Evolutionary conservation across 2,329 filamentous ascomycete species (phyloP), one percentile per base, ranked within the genome.

Genomic region (Dactylellina parvicollis): DNA sequence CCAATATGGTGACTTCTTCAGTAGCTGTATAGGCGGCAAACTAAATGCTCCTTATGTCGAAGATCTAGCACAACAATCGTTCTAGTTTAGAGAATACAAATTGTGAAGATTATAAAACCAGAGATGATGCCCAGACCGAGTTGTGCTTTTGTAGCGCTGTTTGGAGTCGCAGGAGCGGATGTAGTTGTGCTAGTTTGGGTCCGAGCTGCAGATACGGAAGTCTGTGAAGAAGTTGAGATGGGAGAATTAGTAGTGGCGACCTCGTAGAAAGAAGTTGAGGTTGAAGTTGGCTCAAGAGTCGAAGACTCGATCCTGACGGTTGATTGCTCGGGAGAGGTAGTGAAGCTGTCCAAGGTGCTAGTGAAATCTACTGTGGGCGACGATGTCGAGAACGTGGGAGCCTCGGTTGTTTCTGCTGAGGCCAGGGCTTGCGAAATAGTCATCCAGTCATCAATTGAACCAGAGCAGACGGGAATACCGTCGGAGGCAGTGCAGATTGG

Each of bases 401-500:
- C 20, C 2, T 47, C 49, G 7, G 46, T 65, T 3, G 69, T 66
- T 18, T 26, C 10, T 1, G 60, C 32, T 12, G 10, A 38, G 18
- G 36, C 54, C 3, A 71, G 44, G 4, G 40, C 67, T 24, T 24
- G 30, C 3, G 67, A 72, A 9, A 72, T 72, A 8, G 59, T 65
- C n/a, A 64, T 20, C 67, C 67, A 72, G 26, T 72, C 67, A 40
- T 60, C 42, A 16, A 65, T 34, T 4, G 42, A 36, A 30, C 59
- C 67, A 12, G 67, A 66, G 38, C 69, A 73, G 22, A 66, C 30
- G 1, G 69, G 69, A 32, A 73, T 65, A 26, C 61, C 54, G 32
- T 60, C 69, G 24, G 60, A 54, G 4, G 38, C 54, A 10, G 69
- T 73, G 22, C 69, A 73, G 18, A 73, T 28, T 47, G 69, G 69